These are phyloP conservation scores for Aplosporella prunicola DNA, from an alignment of 2,329 filamentous ascomycete genomes.

Conservation along the genomic window DNA sequence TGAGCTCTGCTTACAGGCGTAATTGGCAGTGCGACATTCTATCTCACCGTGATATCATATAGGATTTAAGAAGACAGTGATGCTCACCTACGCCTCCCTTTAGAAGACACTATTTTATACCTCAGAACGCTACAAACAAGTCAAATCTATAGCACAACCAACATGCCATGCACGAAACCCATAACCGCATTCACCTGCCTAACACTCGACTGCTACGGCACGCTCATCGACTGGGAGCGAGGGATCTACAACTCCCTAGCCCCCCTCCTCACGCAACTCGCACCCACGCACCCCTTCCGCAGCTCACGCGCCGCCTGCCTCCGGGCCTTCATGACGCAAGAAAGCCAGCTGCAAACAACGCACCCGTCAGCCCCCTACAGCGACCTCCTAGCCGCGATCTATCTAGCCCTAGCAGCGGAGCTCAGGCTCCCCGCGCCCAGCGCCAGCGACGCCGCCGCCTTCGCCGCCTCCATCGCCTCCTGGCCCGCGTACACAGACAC, in stretches of 20 bases:
- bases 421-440: conserved; percentile 29
- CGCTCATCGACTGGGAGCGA: conserved; percentile 68
- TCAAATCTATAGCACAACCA: no score
- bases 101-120: no score
- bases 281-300: conserved; percentile 28
- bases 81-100: no score
- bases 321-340: conserved; percentile 37
- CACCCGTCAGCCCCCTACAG: conserved; percentile 53
- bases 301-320: conserved; percentile 36
- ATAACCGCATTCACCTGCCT: conserved; percentile 42
- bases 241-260: conserved; percentile 50
- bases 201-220: conserved; percentile 73
- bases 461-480: conserved; percentile 43
- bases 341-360: conserved; percentile 40
- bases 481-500: conserved; percentile 54
- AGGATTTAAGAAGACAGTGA: no score
- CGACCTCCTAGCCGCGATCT: conserved; percentile 45
- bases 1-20: no score
- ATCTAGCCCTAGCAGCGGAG: conserved; percentile 37
- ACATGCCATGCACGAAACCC: conserved; percentile 4
- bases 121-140: no score
- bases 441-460: conserved; percentile 36
- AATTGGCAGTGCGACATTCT: no score
- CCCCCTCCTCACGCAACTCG: conserved; percentile 40
- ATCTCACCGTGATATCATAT: no score